Evolutionary conservation across 2,329 filamentous ascomycete genomes (phyloP).

Genomic region (Fusarium praegraminearum): DNA sequence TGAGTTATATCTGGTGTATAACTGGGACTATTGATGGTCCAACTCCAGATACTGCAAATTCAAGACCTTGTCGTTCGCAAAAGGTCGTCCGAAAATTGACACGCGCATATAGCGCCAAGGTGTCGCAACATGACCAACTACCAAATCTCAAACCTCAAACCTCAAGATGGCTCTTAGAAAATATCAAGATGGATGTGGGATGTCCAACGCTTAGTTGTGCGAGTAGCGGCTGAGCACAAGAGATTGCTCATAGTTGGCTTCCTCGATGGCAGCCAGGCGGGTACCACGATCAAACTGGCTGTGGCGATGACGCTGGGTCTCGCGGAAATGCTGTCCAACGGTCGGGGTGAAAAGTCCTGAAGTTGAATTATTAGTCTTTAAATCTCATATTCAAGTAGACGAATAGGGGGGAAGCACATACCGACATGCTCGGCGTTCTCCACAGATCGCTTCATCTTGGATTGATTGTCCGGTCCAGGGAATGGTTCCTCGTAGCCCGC

Average conservation of each 20-base stretch:
- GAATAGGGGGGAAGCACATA: slow-evolving; percentile 54
- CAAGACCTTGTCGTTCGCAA: slow-evolving; percentile 32
- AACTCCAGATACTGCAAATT: slow-evolving; percentile 44
- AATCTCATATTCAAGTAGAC: neutral
- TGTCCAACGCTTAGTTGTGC: slow-evolving; percentile 28
- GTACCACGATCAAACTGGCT: slow-evolving; percentile 88
- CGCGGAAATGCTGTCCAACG: slow-evolving; percentile 76
- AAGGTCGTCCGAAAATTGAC: slow-evolving; percentile 33
- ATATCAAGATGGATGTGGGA: slow-evolving; percentile 1
- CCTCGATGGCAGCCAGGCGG: slow-evolving; percentile 74
- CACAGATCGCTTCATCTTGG: slow-evolving; percentile 87
- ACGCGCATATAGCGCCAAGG: slow-evolving; percentile 24
- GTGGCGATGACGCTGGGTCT: slow-evolving; percentile 80
- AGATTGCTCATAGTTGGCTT: slow-evolving; percentile 65
- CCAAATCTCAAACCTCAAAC: slow-evolving; percentile 28
- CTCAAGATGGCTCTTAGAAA: slow-evolving; percentile 36
- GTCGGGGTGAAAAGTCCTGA: slow-evolving; percentile 84
- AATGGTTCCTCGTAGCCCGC: slow-evolving; percentile 81
- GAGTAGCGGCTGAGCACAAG: slow-evolving; percentile 55
- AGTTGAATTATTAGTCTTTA: neutral
- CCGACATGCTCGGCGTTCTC: slow-evolving; percentile 89
- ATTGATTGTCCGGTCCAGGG: slow-evolving; percentile 82
- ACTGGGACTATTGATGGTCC: slow-evolving; percentile 35
- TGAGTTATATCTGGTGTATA: slow-evolving; percentile 33
- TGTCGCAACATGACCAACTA: slow-evolving; percentile 33